Percentiles rank a stretch among this genome's conserved stretches.
Conservation (phyloP, 2,329 filamentous ascomycete species). For the Fusarium temperatum region DNA sequence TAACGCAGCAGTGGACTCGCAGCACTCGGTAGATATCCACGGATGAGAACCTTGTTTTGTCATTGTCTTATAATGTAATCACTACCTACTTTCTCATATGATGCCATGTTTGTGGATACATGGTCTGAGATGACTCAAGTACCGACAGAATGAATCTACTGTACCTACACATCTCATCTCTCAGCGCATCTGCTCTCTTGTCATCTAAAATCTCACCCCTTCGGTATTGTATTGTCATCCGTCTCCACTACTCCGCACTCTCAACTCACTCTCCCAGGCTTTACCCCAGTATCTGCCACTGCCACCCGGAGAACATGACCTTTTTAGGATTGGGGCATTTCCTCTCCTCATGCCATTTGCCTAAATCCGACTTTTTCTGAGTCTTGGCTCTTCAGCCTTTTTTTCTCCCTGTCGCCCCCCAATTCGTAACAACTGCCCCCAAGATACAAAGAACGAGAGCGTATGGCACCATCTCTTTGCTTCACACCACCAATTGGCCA, state of each 20-base stretch:
- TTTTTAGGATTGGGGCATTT: neutral
- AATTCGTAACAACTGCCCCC: neutral
- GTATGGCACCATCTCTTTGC: slow-evolving; percentile 16
- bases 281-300: slow-evolving; percentile 9
- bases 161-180: slow-evolving; percentile 8
- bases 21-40: neutral
- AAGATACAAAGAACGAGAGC: neutral
- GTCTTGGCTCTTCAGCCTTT: slow-evolving; percentile 9
- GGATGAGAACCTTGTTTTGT: neutral
- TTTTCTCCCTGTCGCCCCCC: neutral
- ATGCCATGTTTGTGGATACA: slow-evolving; percentile 11
- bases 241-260: slow-evolving; percentile 41
- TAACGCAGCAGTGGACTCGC: neutral
- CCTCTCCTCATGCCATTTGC: neutral
- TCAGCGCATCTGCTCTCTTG: neutral
- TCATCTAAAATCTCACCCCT: slow-evolving; percentile 19
- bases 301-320: slow-evolving; percentile 1
- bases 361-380: neutral
- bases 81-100: neutral
- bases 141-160: slow-evolving; percentile 5
- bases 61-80: neutral
- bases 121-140: slow-evolving; percentile 33
- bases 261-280: neutral
- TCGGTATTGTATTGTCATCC: neutral
- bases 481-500: neutral